Evolutionary conservation across 1,284 basidiomycete species (phyloP), one percentile per base, ranked within the genome.

Genomic region (Trametes versicolor): DNA sequence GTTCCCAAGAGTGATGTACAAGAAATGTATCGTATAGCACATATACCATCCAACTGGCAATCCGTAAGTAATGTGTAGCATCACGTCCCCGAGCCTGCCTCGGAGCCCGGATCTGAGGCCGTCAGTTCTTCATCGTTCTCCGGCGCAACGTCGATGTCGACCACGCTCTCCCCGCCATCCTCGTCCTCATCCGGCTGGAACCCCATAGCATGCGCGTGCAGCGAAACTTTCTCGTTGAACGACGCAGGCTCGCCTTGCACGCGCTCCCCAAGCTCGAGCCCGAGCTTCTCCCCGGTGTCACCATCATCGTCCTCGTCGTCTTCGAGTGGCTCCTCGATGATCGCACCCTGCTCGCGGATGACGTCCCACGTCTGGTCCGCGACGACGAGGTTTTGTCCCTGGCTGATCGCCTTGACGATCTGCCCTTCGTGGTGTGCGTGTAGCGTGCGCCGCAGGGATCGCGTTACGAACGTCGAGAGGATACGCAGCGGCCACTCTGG

Each of bases 371-470:
- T 81, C 43, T 75, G 75, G 52, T 89, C 87, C 63, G 83, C 83
- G 29, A 87, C 81, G 67, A 85, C 85, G 27, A 92, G 82, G 72
- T 94, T 94, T 74, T 94, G 88, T 6, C 87, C 90, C 15, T 85
- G 81, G 67, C 85, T 86, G 62, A 95, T 82, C 19, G 87, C 85
- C 74, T 92, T 94, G 61, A 94, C 75, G 60, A 95, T 89, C 71
- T 87, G 83, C 6, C 86, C 86, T 73, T 95, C 92, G 53, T 91
- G 87, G 25, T 79, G 77, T 15, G 83, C 79, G 73, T 97, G 94
- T n/a, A 93, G 77, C 4, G 89, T 87, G 55, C 91, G 84, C 19
- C 94, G 85, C 67, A 96, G 84, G 0, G 94, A 91, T 2, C 94
- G 88, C 13, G 87, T 78, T 58, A 97, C 82, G 81, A 96, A 96